Percentiles rank a stretch among this genome's conserved stretches.
Evolutionary conservation across 305 asterid genomes (phyloP).

Genomic region (Fraxinus xanthoxyloides): DNA sequence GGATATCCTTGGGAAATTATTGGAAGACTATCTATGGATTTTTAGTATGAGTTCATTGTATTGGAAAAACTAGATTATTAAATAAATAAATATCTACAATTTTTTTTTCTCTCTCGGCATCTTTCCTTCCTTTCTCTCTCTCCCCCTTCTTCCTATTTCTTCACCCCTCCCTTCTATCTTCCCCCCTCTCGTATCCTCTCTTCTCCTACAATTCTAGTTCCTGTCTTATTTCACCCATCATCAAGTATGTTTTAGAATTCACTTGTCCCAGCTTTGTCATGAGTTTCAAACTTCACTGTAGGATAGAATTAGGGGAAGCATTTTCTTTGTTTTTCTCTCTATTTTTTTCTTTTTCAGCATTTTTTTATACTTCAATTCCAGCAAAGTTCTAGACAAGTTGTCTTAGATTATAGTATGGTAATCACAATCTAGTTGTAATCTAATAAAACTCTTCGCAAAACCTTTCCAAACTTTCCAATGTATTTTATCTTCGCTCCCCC

Average conservation of each 20-base stretch:
- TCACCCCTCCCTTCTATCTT: not conserved
- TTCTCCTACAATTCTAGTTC: not conserved
- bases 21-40: not conserved
- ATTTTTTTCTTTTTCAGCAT: not conserved
- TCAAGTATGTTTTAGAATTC: not conserved
- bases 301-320: not conserved
- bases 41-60: not conserved
- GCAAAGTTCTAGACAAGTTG: not conserved
- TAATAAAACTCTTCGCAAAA: not conserved
- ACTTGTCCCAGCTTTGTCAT: not conserved
- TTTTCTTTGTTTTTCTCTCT: not conserved
- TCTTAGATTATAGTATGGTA: not conserved
- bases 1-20: not conserved
- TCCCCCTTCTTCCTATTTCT: not conserved
- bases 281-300: not conserved
- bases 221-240: not conserved
- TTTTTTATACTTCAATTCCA: not conserved
- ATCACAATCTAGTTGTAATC: not conserved
- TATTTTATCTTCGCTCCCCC: not conserved
- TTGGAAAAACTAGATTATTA: not conserved
- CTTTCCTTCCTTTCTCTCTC: not conserved
- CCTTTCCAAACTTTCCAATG: not conserved
- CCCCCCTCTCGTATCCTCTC: not conserved
- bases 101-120: not conserved
- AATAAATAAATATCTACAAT: not conserved